Evolutionary conservation across 2,329 filamentous ascomycete species (phyloP), one percentile per base, ranked within the genome.

Genomic region (Claviceps spartinae): DNA sequence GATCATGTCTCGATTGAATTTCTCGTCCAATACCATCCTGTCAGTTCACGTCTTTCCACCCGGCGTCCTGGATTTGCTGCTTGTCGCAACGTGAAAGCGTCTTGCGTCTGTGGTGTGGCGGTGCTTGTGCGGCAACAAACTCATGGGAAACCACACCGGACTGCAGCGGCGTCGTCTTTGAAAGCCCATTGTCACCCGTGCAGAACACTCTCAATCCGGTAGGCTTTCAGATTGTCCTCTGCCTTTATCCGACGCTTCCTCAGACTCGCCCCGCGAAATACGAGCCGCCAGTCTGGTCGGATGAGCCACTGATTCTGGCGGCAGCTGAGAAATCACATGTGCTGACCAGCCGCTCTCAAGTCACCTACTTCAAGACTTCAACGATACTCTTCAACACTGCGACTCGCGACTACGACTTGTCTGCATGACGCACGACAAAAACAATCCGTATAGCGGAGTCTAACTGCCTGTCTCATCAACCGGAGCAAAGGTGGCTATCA

Each of bases 1-100:
- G 64, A 65, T 65, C 64, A 69, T 71, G 69, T 70, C 67, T 71
- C 63, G 60, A 62, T 61, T 50, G 22, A 60, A 50, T 50, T 54
- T 51, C 53, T 56, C 53, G 54, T 49, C 42, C 38, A 18, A 42
- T 41, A 46, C 14, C 18, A 34, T 42, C 9, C 38, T 38, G 36
- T 40, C 45, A 40, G 42, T 47, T 49, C 42, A 41, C 36, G 18
- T 47, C 42, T 40, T 14, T 6, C 36, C 36, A 18, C 36, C 38
- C 24, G 34, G 37, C 20, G 42, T 30, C 26, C 36, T 22, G 46
- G 36, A 49, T 37, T 38, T 51, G 53, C 26, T 46, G 30, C 45
- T 4, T 53, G 54, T 51, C 51, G 49, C 51, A 43, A 26, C 24
- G 49, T 44, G 50, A 42, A 38, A 50, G 38, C 44, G 40, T 37